Evolutionary conservation across 176 grass and related monocot species (phyloP).

Genomic region (Areca catechu): DNA sequence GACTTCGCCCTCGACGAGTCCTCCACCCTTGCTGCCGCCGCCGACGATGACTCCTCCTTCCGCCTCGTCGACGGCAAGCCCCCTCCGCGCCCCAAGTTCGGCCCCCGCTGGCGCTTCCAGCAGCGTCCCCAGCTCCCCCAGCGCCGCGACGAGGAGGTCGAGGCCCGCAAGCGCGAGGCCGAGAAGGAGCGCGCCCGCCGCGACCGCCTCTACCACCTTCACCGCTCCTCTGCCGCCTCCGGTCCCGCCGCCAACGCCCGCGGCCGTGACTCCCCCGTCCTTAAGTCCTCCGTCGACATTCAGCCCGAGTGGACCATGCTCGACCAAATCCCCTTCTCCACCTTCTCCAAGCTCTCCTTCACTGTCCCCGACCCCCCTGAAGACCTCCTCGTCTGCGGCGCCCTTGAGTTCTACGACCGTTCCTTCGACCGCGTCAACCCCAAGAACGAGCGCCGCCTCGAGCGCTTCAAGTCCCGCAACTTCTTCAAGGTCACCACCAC

Average conservation of each 20-base stretch:
- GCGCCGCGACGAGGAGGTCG: constrained; percentile 17
- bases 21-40: background rate
- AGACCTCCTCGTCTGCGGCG: constrained; percentile 9
- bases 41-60: constrained; percentile 2
- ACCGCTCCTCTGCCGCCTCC: background rate
- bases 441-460: constrained; percentile 15
- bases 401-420: constrained; percentile 9
- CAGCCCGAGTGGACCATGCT: constrained; percentile 18
- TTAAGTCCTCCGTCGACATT: constrained; percentile 13
- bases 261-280: background rate
- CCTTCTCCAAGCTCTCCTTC: constrained; percentile 15
- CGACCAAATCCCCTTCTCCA: constrained; percentile 13
- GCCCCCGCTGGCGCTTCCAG: constrained; percentile 14
- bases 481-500: constrained; percentile 17
- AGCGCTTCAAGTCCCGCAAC: constrained; percentile 12
- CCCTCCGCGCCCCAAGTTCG: constrained; percentile 9
- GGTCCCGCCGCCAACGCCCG: background rate
- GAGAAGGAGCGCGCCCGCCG: constrained; percentile 13
- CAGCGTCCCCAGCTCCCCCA: constrained; percentile 6
- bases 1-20: constrained; percentile 12
- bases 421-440: constrained; percentile 14
- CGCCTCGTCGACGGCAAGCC: constrained; percentile 11
- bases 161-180: constrained; percentile 11
- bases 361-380: constrained; percentile 2
- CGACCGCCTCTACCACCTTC: constrained; percentile 2